Evolutionary conservation across 1,139 yeast species (phyloP), one percentile per base, ranked within the genome.

Genomic region (Hyphopichia burtonii): DNA sequence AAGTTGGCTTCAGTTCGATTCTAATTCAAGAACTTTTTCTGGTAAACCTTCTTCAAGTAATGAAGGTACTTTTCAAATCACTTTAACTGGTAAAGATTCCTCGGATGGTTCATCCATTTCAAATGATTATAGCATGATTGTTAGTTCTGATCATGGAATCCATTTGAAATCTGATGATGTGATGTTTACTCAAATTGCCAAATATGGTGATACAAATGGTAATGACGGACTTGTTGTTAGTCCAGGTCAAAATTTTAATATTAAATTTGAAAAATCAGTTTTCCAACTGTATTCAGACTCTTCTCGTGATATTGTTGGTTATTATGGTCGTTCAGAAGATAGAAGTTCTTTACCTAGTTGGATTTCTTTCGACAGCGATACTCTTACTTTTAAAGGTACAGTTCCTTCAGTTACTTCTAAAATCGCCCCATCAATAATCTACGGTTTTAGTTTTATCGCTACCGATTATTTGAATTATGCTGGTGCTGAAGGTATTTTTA

Each of bases 311-410:
- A 78, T 84, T 28, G 66, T 76, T 18, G 83, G 84, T n/a, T 89
- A 85, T 65, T 86, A 87, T 55, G 96, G 96, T n/a, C 77, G 87
- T 49, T 80, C 93, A 16, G 68, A 74, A 17, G 88, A 88, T 58
- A 80, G 93, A 57, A 78, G 96, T 1, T 94, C 99, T 1, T 73
- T 93, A 41, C 99, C 99, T 20, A 83, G 80, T 54, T 93, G 99
- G 99, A 68, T 90, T 41, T 61, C 65, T 43, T 93, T 91, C 57
- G 80, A 87, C 56, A 59, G 82, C 9, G 66, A 71, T 34, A 71
- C 68, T 41, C 65, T 87, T 48, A 75, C 86, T n/a, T 91, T 90
- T 59, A 72, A 81, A 33, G 99, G 99, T 33, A 82, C 83, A 1
- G 93, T 96, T 0, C 99, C 99, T 3, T 69, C 85, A 8, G 88